A percentile compares a stretch with the other conserved stretches of the same genome.
Conservation (phyloP, 2,329 filamentous ascomycete genomes). For the Sporothrix mexicana region DNA sequence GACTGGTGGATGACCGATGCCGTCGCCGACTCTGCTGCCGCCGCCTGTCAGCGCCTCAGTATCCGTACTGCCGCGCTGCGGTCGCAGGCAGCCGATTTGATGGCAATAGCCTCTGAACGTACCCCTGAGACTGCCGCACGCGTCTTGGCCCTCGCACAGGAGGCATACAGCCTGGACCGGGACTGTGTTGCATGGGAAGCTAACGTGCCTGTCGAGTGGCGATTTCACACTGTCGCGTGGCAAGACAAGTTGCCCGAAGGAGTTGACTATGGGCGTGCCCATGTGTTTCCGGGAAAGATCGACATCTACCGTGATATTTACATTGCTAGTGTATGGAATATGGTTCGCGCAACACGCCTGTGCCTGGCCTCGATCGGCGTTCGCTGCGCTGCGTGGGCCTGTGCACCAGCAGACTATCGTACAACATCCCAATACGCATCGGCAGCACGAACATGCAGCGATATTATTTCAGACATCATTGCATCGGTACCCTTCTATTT, state of each 20-base stretch:
- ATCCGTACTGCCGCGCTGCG: conserved; percentile 63
- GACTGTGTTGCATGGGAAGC: conserved; percentile 59
- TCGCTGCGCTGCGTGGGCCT: conserved; percentile 66
- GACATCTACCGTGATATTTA: conserved; percentile 65
- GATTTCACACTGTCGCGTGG: conserved; percentile 61
- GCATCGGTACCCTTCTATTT: conserved; percentile 67
- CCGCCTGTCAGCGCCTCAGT: conserved; percentile 57
- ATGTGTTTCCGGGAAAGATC: conserved; percentile 65
- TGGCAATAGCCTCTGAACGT: conserved; percentile 51
- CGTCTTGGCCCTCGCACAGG: conserved; percentile 58
- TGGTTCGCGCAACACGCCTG: conserved; percentile 59
- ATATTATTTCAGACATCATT: conserved; percentile 64
- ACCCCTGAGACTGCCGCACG: conserved; percentile 57
- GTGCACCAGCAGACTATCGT: conserved; percentile 65
- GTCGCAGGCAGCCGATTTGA: conserved; percentile 57
- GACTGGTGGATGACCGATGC: conserved; percentile 66
- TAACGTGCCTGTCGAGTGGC: conserved; percentile 57
- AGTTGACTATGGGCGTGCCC: conserved; percentile 58
- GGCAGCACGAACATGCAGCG: conserved; percentile 56
- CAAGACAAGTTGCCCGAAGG: conserved; percentile 59
- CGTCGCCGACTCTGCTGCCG: conserved; percentile 56
- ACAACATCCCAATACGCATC: conserved; percentile 67
- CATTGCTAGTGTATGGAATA: conserved; percentile 64
- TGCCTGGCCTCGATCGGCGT: conserved; percentile 62
- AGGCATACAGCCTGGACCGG: conserved; percentile 58